Percentiles rank a stretch among this genome's conserved stretches.
phyloP scores from a whole-genome alignment of 176 grass and related monocot species.

The Zoysia japonica region DNA sequence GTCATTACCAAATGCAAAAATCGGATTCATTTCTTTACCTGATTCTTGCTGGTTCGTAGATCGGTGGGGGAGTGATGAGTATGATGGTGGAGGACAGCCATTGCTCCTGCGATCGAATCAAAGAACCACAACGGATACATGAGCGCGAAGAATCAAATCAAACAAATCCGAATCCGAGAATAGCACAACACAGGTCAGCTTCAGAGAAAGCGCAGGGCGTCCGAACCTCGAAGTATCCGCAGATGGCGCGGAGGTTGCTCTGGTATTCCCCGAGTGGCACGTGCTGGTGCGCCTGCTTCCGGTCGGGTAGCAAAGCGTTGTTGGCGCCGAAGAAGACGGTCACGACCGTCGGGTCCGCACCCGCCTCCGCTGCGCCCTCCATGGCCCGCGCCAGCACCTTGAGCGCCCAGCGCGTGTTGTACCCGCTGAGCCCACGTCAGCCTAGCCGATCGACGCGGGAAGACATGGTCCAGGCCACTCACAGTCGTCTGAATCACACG shows the following conservation, averaged over 20 bases:
- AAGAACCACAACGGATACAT: background rate
- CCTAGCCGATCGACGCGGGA: constrained; percentile 3
- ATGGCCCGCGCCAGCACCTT: constrained; percentile 14
- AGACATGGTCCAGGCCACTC: background rate
- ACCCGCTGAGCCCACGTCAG: background rate
- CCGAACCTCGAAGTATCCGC: constrained; percentile 60
- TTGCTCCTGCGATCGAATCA: constrained; percentile 39
- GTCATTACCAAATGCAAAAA: background rate
- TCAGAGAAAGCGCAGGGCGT: background rate
- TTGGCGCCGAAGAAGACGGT: constrained; percentile 18
- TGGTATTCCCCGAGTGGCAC: constrained; percentile 74
- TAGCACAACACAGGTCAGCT: background rate
- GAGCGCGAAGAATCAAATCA: background rate
- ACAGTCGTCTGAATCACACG: no score
- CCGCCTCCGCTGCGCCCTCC: constrained; percentile 43
- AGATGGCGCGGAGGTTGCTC: constrained; percentile 70
- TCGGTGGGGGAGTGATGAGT: constrained; percentile 68
- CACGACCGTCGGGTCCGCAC: constrained; percentile 50
- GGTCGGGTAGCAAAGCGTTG: constrained; percentile 69
- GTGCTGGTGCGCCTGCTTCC: constrained; percentile 54
- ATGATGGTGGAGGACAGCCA: constrained; percentile 63
- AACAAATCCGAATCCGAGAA: no score
- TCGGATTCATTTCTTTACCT: constrained; percentile 37
- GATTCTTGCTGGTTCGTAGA: constrained; percentile 37
- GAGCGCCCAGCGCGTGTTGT: no score